phyloP scores from a whole-genome alignment of 2,329 filamentous ascomycete genomes.

The Aspergillus pseudoviridinutans region DNA sequence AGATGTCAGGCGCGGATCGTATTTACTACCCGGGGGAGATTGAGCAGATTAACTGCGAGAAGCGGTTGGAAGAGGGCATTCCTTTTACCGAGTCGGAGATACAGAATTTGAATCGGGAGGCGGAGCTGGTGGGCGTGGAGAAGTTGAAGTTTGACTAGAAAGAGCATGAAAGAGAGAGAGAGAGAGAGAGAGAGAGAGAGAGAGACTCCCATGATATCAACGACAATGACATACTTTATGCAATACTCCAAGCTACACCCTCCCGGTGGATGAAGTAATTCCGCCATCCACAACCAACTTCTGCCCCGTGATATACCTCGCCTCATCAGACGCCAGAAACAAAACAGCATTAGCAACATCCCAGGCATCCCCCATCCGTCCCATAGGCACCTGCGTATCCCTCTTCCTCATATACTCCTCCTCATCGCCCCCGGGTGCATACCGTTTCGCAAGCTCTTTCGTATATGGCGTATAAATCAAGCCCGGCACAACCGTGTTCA shows the following conservation, averaged over 20 bases:
- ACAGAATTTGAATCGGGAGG: slow-evolving; percentile 48
- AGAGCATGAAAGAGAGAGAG: no score
- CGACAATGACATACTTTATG: no score
- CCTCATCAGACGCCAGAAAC: slow-evolving; percentile 28
- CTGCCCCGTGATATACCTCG: slow-evolving; percentile 33
- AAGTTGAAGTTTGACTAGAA: neutral
- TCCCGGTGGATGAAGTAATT: slow-evolving; percentile 8
- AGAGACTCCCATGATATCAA: no score
- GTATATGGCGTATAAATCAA: no score
- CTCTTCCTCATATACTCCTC: no score
- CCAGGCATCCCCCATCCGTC: no score
- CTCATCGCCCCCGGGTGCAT: no score
- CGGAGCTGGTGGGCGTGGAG: slow-evolving; percentile 39
- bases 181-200: no score
- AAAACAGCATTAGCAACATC: slow-evolving; percentile 27
- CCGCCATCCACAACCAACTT: slow-evolving; percentile 36
- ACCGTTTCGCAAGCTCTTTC: no score
- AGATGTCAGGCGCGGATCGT: slow-evolving; percentile 50
- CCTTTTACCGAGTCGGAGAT: slow-evolving; percentile 49
- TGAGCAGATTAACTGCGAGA: slow-evolving; percentile 48
- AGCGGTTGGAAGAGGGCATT: slow-evolving; percentile 41
- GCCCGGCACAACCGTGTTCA: no score
- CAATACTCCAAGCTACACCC: no score
- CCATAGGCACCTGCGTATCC: no score
- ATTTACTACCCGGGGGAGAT: slow-evolving; percentile 59